Percentiles rank a stretch among this genome's conserved stretches.
These are phyloP conservation scores for Pythium chondricola DNA, from an alignment of 352 stramenopile species.

Conservation along the genomic window DNA sequence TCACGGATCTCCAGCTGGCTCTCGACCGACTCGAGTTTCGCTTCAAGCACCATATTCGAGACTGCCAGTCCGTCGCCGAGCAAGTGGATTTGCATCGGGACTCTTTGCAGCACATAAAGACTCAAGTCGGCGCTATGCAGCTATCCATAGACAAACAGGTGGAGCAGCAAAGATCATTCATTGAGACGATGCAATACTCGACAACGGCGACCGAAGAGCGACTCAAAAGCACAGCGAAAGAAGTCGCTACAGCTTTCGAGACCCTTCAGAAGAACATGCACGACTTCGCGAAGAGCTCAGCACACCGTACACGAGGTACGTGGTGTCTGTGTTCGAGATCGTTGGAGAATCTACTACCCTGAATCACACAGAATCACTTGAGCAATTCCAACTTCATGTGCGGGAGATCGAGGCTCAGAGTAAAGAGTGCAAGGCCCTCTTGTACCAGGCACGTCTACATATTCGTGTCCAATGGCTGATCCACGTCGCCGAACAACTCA, in stretches of 20 bases:
- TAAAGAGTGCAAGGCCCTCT: conserved; percentile 34
- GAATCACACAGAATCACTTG: conserved; percentile 26
- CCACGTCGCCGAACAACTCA: neutral
- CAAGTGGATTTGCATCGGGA: conserved; percentile 45
- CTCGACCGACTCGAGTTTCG: conserved; percentile 63
- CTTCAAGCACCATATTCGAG: conserved; percentile 52
- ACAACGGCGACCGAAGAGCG: conserved; percentile 26
- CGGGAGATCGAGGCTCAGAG: conserved; percentile 34
- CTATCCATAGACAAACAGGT: conserved; percentile 34
- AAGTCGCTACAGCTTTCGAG: conserved; percentile 31
- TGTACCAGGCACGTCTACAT: conserved; percentile 29
- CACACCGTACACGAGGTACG: conserved; percentile 35
- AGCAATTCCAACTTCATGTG: conserved; percentile 28
- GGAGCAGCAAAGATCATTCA: conserved; percentile 40
- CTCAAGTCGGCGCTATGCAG: conserved; percentile 40
- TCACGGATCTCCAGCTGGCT: conserved; percentile 38
- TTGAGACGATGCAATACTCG: conserved; percentile 37
- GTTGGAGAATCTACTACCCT: neutral
- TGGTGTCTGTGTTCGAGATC: neutral
- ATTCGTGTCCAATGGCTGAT: neutral
- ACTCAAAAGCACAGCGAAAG: conserved; percentile 8
- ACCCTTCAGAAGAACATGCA: conserved; percentile 42
- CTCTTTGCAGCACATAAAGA: conserved; percentile 25
- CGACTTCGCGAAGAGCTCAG: conserved; percentile 38
- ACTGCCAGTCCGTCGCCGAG: conserved; percentile 40